Conservation (phyloP, 2,329 filamentous ascomycete genomes). For the Fusarium tupiense region DNA sequence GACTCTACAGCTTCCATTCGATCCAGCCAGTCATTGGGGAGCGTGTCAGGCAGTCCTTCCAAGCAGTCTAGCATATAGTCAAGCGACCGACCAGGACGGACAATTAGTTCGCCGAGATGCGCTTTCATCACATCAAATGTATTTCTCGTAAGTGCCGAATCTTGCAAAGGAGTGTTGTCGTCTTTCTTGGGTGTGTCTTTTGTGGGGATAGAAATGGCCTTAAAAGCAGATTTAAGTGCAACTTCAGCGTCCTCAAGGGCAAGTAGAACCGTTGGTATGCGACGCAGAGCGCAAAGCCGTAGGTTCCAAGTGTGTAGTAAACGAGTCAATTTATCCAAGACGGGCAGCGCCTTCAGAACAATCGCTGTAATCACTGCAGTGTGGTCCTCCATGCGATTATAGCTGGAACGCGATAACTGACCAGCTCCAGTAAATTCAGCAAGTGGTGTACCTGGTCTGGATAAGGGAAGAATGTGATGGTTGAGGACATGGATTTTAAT, state of each 20-base stretch:
- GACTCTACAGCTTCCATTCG: conserved; percentile 82
- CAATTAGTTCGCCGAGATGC: conserved; percentile 75
- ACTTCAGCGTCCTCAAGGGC: conserved; percentile 73
- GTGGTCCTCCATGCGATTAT: conserved; percentile 84
- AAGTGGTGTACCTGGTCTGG: conserved; percentile 50
- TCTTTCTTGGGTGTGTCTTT: conserved; percentile 33
- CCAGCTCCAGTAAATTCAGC: conserved; percentile 45
- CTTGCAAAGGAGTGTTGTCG: conserved; percentile 20
- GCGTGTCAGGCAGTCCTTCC: conserved; percentile 83
- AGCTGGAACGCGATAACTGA: conserved; percentile 61
- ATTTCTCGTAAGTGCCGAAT: conserved; percentile 51
- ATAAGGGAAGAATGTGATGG: conserved; percentile 74
- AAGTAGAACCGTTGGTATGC: conserved; percentile 74
- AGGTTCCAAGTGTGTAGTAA: conserved; percentile 83
- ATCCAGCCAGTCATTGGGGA: conserved; percentile 90
- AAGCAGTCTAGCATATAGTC: conserved; percentile 89
- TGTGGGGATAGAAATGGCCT: conserved; percentile 58
- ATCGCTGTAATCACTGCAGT: conserved; percentile 91
- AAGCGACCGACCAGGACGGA: conserved; percentile 74
- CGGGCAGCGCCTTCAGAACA: conserved; percentile 87
- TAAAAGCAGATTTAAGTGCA: conserved; percentile 74
- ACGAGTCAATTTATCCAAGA: conserved; percentile 76
- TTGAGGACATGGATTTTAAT: conserved; percentile 89
- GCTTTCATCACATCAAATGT: conserved; percentile 68
- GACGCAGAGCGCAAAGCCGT: conserved; percentile 77